phyloP scores from a whole-genome alignment of 1,284 basidiomycete genomes.

The Neonothopanus nambi region DNA sequence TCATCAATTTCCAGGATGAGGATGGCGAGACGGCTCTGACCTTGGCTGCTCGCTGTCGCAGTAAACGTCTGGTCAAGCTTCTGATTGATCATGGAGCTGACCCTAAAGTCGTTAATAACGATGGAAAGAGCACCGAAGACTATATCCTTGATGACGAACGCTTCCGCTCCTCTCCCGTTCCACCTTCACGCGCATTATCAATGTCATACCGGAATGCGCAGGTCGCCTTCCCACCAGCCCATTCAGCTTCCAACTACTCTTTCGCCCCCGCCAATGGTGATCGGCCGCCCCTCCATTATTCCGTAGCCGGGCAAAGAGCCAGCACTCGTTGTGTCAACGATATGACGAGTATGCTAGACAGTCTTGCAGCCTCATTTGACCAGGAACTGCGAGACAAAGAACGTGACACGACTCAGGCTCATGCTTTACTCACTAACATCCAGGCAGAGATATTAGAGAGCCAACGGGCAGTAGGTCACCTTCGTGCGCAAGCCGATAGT shows the following conservation, averaged over 20 bases:
- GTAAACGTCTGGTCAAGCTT: conserved; percentile 95
- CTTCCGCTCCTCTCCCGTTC: conserved; percentile 87
- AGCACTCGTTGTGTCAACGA: conserved; percentile 85
- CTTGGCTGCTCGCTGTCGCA: conserved; percentile 93
- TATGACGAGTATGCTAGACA: conserved; percentile 85
- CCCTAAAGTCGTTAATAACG: conserved; percentile 93
- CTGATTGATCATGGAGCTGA: conserved; percentile 97
- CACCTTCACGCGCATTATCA: conserved; percentile 59
- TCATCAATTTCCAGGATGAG: conserved; percentile 99
- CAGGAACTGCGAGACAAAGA: conserved; percentile 92
- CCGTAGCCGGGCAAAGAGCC: conserved; percentile 84
- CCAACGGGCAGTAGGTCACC: conserved; percentile 70
- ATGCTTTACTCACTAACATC: conserved; percentile 84
- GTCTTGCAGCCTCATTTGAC: conserved; percentile 91
- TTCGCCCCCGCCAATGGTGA: conserved; percentile 55
- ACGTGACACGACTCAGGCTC: conserved; percentile 89
- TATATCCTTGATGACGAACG: conserved; percentile 99
- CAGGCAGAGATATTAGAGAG: conserved; percentile 92
- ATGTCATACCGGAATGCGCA: conserved; percentile 74
- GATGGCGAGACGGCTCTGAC: conserved; percentile 98
- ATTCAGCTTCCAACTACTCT: conserved; percentile 39
- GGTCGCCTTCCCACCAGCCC: conserved; percentile 48
- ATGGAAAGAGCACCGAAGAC: conserved; percentile 97
- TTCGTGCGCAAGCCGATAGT: conserved; percentile 71
- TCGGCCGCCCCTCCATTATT: conserved; percentile 80